These are phyloP conservation scores for Hortaea sp. DNA, from an alignment of 2,329 filamentous ascomycete genomes.

Conservation along the genomic window DNA sequence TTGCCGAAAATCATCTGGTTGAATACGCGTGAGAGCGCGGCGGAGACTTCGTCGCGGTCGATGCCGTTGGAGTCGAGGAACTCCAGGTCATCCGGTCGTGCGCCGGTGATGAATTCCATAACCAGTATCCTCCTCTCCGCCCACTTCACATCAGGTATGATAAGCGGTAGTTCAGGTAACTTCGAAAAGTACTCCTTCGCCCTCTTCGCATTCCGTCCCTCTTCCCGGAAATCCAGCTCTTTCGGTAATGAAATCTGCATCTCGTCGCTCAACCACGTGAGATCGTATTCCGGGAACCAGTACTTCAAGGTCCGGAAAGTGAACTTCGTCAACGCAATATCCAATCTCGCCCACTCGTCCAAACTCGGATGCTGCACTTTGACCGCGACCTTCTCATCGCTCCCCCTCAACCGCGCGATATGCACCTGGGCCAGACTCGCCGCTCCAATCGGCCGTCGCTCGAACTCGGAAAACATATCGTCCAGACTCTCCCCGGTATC, in stretches of 20 bases:
- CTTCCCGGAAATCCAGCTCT: conserved; percentile 80
- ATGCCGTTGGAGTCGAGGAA: conserved; percentile 81
- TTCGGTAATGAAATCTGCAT: conserved; percentile 86
- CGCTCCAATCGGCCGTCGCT: conserved; percentile 70
- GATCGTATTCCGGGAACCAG: conserved; percentile 95
- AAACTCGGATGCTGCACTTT: conserved; percentile 91
- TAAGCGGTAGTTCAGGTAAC: conserved; percentile 64
- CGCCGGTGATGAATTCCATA: conserved; percentile 86
- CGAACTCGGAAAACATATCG: conserved; percentile 81
- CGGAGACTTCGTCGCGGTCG: conserved; percentile 89
- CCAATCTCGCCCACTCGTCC: conserved; percentile 81
- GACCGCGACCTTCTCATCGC: conserved; percentile 79
- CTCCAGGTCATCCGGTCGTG: conserved; percentile 76
- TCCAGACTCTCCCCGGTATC: conserved; percentile 73
- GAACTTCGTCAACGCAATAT: conserved; percentile 75
- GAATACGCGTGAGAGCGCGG: conserved; percentile 81
- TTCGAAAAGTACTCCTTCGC: conserved; percentile 72
- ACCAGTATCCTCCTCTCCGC: conserved; percentile 81
- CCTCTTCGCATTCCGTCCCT: conserved; percentile 73
- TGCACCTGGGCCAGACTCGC: conserved; percentile 94
- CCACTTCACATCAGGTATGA: conserved; percentile 86
- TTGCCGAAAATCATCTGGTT: conserved; percentile 99
- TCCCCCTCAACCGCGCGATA: conserved; percentile 70
- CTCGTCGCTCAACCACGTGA: conserved; percentile 89
- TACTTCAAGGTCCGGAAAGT: conserved; percentile 82